Evolutionary conservation across 306 rosid genomes (phyloP).

Genomic region (Casuarina glauca): DNA sequence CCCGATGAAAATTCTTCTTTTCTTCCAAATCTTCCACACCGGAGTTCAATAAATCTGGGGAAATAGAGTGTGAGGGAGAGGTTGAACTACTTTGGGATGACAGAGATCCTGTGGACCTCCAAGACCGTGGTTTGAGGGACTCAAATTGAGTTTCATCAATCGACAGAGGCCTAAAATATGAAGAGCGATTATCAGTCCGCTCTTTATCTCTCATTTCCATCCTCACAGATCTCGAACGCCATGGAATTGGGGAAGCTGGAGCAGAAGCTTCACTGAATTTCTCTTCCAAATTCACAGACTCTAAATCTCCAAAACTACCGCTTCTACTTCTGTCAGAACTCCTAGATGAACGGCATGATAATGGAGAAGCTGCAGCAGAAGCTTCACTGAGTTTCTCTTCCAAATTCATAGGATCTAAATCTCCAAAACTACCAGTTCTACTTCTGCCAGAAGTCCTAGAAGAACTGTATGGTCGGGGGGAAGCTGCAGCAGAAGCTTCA

Average conservation of each 20-base stretch:
- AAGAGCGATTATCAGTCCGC: constrained; percentile 29
- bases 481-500: constrained; percentile 50
- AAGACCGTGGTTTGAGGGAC: constrained; percentile 42
- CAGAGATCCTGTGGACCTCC: constrained; percentile 43
- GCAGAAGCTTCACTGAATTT: constrained; percentile 44
- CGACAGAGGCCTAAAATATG: constrained; percentile 63
- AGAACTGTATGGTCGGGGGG: constrained; percentile 31
- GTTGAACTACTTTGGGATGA: constrained; percentile 52
- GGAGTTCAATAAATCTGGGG: constrained; percentile 32
- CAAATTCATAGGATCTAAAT: too few relatives aligned
- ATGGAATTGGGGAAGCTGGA: constrained; percentile 50
- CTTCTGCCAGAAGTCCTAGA: too few relatives aligned
- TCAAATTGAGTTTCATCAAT: constrained; percentile 76
- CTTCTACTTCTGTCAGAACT: constrained; percentile 33
- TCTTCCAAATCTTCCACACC: constrained; percentile 34
- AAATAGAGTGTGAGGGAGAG: constrained; percentile 49
- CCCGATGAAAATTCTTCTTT: constrained; percentile 32
- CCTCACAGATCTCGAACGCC: constrained; percentile 52
- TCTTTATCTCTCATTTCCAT: constrained; percentile 38
- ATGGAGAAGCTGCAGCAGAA: constrained; percentile 17
- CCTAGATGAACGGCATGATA: constrained; percentile 26
- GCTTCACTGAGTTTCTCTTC: not conserved
- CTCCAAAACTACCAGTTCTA: too few relatives aligned
- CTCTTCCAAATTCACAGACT: constrained; percentile 48
- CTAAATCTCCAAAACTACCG: constrained; percentile 50